Evolutionary conservation across 805 yeast genomes (phyloP).

Genomic region (Candida pseudofarinosa): DNA sequence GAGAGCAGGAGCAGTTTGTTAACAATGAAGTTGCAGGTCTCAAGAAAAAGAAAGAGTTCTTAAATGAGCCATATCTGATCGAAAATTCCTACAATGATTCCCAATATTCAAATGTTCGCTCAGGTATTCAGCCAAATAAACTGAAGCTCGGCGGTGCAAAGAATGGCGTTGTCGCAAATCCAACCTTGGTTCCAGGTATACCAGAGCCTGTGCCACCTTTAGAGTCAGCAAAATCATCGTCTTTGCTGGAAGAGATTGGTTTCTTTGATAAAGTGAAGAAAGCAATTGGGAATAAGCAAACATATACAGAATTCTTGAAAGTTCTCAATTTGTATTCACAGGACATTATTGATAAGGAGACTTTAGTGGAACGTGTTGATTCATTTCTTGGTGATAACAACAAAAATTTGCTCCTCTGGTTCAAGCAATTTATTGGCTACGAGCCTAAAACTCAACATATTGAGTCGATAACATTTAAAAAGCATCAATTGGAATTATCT

Average conservation of each 20-base stretch:
- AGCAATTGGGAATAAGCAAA: slow-evolving; percentile 80
- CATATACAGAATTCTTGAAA: slow-evolving; percentile 89
- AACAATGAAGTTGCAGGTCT: slow-evolving; percentile 2
- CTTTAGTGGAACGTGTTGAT: slow-evolving; percentile 79
- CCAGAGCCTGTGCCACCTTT: slow-evolving; percentile 72
- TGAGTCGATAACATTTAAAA: slow-evolving; percentile 83
- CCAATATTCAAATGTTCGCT: slow-evolving; percentile 46
- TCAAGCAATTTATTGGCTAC: slow-evolving; percentile 85
- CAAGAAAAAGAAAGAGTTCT: slow-evolving; percentile 18
- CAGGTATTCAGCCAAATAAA: slow-evolving; percentile 20
- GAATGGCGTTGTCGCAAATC: slow-evolving; percentile 38
- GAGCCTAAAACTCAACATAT: slow-evolving; percentile 81
- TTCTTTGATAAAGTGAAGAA: slow-evolving; percentile 92
- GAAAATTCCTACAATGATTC: slow-evolving; percentile 42
- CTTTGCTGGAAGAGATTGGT: slow-evolving; percentile 75
- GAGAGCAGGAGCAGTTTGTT: slow-evolving; percentile 7
- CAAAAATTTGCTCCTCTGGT: slow-evolving; percentile 82
- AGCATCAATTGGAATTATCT: slow-evolving; percentile 85
- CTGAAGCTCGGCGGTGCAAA: slow-evolving; percentile 12
- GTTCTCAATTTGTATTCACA: slow-evolving; percentile 83
- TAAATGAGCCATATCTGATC: slow-evolving; percentile 25
- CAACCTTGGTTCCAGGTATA: slow-evolving; percentile 76
- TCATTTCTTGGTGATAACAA: slow-evolving; percentile 76
- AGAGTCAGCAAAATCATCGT: slow-evolving; percentile 46
- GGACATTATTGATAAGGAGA: slow-evolving; percentile 79